Evolutionary conservation across 2,329 filamentous ascomycete genomes (phyloP).

Genomic region (Epichloe festucae): DNA sequence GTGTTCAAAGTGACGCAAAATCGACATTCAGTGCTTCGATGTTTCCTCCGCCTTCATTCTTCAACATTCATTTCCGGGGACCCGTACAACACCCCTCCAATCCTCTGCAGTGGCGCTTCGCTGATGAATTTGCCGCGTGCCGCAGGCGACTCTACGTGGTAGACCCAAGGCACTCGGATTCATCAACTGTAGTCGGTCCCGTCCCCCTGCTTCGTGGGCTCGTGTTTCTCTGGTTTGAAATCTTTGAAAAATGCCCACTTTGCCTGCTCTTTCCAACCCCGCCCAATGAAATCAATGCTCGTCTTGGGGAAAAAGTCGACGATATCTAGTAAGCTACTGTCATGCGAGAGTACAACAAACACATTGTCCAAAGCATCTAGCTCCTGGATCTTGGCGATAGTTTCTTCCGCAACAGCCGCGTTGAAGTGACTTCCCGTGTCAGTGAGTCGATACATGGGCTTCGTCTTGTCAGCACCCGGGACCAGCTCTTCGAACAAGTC

Average conservation of each 20-base stretch:
- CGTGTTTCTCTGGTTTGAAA: background rate
- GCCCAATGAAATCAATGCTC: background rate
- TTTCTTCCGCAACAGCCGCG: background rate
- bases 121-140: no score
- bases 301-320: background rate
- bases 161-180: no score
- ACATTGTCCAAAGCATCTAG: conserved; percentile 1
- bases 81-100: no score
- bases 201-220: no score
- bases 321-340: background rate
- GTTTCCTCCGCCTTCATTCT: no score
- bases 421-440: background rate
- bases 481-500: background rate
- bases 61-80: no score
- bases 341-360: background rate
- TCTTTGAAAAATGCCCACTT: conserved; percentile 1
- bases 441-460: background rate
- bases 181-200: no score
- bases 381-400: background rate
- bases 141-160: no score
- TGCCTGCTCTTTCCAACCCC: background rate
- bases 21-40: no score
- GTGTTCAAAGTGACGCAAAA: no score
- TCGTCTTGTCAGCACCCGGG: background rate
- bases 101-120: no score